Conservation (phyloP, 2,329 filamentous ascomycete species). For the Verticillium dahliae region DNA sequence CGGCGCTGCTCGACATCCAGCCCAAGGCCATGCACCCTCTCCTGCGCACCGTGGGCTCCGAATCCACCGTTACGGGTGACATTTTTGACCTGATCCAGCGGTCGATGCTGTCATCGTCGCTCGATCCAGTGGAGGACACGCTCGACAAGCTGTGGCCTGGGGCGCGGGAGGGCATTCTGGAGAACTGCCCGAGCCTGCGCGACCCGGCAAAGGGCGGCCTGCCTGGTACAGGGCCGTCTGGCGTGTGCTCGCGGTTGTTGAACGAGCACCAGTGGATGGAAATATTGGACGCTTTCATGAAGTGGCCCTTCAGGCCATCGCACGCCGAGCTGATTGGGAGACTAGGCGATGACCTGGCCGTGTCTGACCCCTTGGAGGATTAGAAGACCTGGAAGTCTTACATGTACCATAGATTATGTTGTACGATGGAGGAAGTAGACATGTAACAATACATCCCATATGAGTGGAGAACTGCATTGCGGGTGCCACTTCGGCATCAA, state of each 20-base stretch:
- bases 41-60: constrained; percentile 37
- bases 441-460: background rate
- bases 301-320: constrained; percentile 57
- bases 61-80: constrained; percentile 35
- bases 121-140: constrained; percentile 29
- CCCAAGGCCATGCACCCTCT: constrained; percentile 47
- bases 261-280: constrained; percentile 50
- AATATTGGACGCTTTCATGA: constrained; percentile 52
- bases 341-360: constrained; percentile 19
- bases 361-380: background rate
- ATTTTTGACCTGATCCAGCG: constrained; percentile 46
- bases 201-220: constrained; percentile 43
- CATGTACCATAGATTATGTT: background rate
- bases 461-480: too few relatives aligned
- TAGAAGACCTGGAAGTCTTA: background rate
- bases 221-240: constrained; percentile 27
- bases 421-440: background rate
- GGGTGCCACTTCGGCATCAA: too few relatives aligned
- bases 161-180: constrained; percentile 46
- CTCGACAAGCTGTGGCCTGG: constrained; percentile 54
- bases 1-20: constrained; percentile 60
- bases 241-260: constrained; percentile 40
- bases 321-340: constrained; percentile 42
- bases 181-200: constrained; percentile 38
- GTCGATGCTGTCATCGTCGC: constrained; percentile 27